These are phyloP conservation scores for Schizochytrium sp. DNA, from an alignment of 108 stramenopile genomes.

Conservation along the genomic window DNA sequence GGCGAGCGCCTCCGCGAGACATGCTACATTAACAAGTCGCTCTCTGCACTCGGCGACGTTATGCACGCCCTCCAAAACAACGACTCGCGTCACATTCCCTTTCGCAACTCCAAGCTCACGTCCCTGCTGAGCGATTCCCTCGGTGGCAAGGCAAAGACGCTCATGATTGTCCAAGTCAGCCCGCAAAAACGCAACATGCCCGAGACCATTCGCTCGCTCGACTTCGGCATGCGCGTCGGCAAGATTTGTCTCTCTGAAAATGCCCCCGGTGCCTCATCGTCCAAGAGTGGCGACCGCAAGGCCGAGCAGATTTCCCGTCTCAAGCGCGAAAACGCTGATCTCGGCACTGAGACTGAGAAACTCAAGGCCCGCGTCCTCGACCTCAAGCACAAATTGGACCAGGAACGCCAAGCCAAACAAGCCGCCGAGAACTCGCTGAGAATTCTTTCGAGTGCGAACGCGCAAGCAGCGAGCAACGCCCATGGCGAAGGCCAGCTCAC, in stretches of 20 bases:
- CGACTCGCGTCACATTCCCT: constrained; percentile 37
- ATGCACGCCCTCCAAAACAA: constrained; percentile 39
- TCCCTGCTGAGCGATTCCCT: constrained; percentile 43
- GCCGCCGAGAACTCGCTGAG: background rate
- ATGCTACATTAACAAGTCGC: constrained; percentile 65
- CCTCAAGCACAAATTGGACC: background rate
- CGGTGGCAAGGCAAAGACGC: constrained; percentile 43
- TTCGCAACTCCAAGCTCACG: constrained; percentile 54
- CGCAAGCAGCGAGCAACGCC: no score
- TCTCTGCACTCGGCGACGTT: constrained; percentile 61
- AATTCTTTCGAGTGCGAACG: background rate
- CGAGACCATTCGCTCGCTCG: constrained; percentile 68
- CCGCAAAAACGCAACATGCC: constrained; percentile 67
- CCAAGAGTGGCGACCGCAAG: background rate
- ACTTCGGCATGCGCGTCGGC: constrained; percentile 59
- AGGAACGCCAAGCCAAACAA: background rate
- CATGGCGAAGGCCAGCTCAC: no score
- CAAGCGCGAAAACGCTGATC: background rate
- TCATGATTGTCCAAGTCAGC: constrained; percentile 42
- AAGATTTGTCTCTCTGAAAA: background rate
- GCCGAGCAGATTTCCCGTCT: background rate
- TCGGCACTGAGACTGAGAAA: background rate
- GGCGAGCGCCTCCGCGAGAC: constrained; percentile 54
- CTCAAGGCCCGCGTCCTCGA: background rate
- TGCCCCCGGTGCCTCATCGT: background rate